Percentiles rank a stretch among this genome's conserved stretches.
These are phyloP conservation scores for Kentomonas sorsogonicus DNA, from an alignment of 208 protist genomes.

Conservation along the genomic window DNA sequence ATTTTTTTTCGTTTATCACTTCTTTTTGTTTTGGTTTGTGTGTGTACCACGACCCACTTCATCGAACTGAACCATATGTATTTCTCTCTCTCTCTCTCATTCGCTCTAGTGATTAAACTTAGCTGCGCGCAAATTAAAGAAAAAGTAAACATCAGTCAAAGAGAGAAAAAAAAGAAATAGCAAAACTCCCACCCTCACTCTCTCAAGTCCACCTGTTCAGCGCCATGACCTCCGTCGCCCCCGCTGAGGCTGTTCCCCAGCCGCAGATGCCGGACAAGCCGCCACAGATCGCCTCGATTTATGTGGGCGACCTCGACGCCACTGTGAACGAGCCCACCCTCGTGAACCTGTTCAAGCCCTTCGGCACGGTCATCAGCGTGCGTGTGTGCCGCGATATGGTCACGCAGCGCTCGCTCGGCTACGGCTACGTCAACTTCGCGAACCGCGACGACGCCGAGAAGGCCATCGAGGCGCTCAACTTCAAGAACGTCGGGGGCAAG, in stretches of 20 bases:
- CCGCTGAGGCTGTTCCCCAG: constrained; percentile 14
- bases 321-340: constrained; percentile 90
- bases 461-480: constrained; percentile 98
- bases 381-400: constrained; percentile 97
- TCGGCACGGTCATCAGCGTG: constrained; percentile 97
- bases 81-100: too few relatives aligned
- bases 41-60: too few relatives aligned
- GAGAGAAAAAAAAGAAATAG: too few relatives aligned
- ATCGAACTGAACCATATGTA: too few relatives aligned
- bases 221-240: constrained; percentile 17
- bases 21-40: too few relatives aligned
- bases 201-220: too few relatives aligned
- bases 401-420: constrained; percentile 96
- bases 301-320: constrained; percentile 97
- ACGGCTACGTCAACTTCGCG: constrained; percentile 99
- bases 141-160: constrained; percentile 13
- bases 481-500: constrained; percentile 91
- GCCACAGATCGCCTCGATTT: constrained; percentile 95
- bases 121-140: constrained; percentile 14
- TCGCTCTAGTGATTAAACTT: too few relatives aligned
- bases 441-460: constrained; percentile 93
- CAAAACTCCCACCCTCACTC: too few relatives aligned
- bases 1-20: too few relatives aligned
- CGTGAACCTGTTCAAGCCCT: constrained; percentile 97
- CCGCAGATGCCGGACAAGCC: constrained; percentile 35